Evolutionary conservation across 305 asterid species (phyloP).

Genomic region (Fraxinus baroniana): DNA sequence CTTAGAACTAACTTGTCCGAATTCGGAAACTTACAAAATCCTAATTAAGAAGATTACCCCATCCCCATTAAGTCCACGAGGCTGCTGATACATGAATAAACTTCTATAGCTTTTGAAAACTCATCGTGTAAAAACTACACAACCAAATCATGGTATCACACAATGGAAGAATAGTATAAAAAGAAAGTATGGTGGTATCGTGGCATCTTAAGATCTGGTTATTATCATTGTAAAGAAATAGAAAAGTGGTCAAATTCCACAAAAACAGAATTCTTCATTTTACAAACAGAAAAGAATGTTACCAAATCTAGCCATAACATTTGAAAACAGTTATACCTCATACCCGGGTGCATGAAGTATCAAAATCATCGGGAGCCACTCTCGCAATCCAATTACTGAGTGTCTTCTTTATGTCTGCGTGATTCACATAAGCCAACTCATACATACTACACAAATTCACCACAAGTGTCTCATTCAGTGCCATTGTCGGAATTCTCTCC

Average conservation of each 20-base stretch:
- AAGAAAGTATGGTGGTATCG: background rate
- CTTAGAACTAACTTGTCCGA: background rate
- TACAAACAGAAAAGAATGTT: slow-evolving; percentile 23
- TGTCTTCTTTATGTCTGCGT: slow-evolving; percentile 79
- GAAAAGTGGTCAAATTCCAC: background rate
- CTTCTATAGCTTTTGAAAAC: background rate
- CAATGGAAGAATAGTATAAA: background rate
- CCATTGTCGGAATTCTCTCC: slow-evolving; percentile 92
- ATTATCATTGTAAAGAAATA: slow-evolving; percentile 4
- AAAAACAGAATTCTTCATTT: background rate
- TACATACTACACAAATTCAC: slow-evolving; percentile 98
- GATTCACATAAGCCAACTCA: slow-evolving; percentile 92
- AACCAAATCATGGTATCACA: background rate
- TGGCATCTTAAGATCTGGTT: background rate
- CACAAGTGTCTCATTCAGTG: slow-evolving; percentile 87
- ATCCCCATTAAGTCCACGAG: background rate
- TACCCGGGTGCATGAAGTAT: slow-evolving; percentile 75
- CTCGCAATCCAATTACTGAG: slow-evolving; percentile 92
- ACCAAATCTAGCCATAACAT: slow-evolving; percentile 21
- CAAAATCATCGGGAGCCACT: slow-evolving; percentile 98
- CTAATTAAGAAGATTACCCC: background rate
- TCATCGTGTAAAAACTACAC: background rate
- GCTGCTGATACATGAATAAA: background rate
- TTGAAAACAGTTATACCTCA: slow-evolving; percentile 46
- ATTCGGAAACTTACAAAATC: background rate